phyloP scores from a whole-genome alignment of 202 grass and related monocot species.

The Hordeum pubiflorum region DNA sequence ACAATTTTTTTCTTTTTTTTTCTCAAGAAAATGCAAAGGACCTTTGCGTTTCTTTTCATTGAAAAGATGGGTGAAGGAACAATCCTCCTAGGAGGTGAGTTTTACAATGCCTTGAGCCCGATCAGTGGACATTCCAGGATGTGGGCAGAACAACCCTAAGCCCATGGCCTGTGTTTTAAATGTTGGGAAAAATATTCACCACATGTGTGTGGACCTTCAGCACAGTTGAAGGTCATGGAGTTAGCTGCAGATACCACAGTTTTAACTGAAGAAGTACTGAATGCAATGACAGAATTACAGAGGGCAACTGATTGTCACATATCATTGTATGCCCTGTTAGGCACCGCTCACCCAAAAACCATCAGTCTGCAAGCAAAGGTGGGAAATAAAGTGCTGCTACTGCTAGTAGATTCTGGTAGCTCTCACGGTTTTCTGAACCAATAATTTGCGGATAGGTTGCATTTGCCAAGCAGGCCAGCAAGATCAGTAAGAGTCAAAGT shows the following conservation, averaged over 20 bases:
- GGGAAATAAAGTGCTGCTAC: neutral
- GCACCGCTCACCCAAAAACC: rapidly evolving
- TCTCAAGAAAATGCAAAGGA: too few species aligned
- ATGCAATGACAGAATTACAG: too few species aligned
- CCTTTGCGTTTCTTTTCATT: too few species aligned
- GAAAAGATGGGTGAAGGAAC: too few species aligned
- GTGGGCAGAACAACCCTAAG: too few species aligned
- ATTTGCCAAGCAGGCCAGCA: neutral
- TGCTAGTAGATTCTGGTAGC: neutral
- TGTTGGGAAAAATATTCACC: neutral
- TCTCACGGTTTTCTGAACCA: neutral
- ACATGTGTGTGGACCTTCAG: neutral
- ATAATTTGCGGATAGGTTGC: neutral
- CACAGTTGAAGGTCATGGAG: too few species aligned
- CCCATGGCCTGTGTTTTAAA: too few species aligned
- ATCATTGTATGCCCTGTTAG: neutral
- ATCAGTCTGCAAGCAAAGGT: neutral
- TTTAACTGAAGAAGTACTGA: neutral
- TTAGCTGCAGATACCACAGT: too few species aligned
- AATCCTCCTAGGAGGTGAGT: too few species aligned
- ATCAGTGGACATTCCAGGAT: too few species aligned
- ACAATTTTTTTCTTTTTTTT: too few species aligned
- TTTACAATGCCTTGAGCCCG: too few species aligned
- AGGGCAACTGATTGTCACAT: neutral
- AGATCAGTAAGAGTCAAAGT: neutral